Conservation (phyloP, 345 rosid genomes). For the Bretschneidera sinensis region DNA sequence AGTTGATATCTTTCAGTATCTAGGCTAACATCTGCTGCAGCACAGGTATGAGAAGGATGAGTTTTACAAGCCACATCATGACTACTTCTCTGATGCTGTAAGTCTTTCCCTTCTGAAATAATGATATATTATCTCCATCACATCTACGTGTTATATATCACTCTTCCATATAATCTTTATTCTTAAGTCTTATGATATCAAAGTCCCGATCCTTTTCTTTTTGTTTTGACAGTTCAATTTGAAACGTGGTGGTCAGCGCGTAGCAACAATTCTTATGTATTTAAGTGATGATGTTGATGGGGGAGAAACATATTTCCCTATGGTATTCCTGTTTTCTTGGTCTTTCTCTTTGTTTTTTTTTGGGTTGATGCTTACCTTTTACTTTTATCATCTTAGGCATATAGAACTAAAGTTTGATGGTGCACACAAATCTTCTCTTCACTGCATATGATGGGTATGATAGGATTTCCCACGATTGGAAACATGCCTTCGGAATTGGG, state of each 20-base stretch:
- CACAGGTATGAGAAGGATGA: constrained; percentile 85
- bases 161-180: neutral
- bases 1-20: constrained; percentile 33
- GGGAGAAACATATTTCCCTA: constrained; percentile 95
- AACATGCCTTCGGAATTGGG: no score
- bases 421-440: no score
- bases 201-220: neutral
- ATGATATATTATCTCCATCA: neutral
- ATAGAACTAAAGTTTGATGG: neutral
- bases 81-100: constrained; percentile 87
- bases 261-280: constrained; percentile 95
- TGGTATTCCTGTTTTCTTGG: constrained; percentile 39
- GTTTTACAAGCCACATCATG: constrained; percentile 94
- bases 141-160: no score
- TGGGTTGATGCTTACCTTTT: neutral
- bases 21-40: constrained; percentile 71
- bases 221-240: constrained; percentile 58
- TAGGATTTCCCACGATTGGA: no score
- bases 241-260: constrained; percentile 88
- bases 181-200: neutral
- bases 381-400: constrained; percentile 2
- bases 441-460: neutral
- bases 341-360: neutral
- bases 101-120: constrained; percentile 24
- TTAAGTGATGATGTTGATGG: constrained; percentile 84